phyloP scores from a whole-genome alignment of 1,284 basidiomycete species.

The Flammula alnicola region DNA sequence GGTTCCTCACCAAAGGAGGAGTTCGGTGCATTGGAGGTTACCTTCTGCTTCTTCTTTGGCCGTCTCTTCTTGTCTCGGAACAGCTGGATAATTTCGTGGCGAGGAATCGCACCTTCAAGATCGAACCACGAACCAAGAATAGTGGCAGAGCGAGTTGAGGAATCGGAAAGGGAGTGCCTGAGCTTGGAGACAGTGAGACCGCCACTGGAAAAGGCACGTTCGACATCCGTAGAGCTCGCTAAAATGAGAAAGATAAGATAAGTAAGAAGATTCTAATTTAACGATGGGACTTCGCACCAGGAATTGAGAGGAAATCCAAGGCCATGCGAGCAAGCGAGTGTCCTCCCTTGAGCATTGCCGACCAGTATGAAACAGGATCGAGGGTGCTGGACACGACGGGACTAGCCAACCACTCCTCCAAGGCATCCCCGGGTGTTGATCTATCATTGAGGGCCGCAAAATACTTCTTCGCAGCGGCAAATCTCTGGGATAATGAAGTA shows the following conservation, averaged over 20 bases:
- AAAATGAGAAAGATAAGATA: neutral
- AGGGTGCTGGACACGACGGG: slow-evolving; percentile 9
- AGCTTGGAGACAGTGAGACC: slow-evolving; percentile 21
- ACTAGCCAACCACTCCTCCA: slow-evolving; percentile 20
- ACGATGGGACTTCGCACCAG: too few species aligned
- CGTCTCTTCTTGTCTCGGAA: too few species aligned
- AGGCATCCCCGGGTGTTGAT: slow-evolving; percentile 6
- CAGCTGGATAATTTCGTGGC: too few species aligned
- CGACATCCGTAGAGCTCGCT: slow-evolving; percentile 25
- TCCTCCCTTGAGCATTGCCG: slow-evolving; percentile 13
- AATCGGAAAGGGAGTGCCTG: slow-evolving; percentile 21
- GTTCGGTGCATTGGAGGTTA: too few species aligned
- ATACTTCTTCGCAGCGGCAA: slow-evolving; percentile 5
- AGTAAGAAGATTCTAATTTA: neutral
- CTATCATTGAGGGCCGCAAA: slow-evolving; percentile 10
- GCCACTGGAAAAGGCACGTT: slow-evolving; percentile 20
- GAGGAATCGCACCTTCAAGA: too few species aligned
- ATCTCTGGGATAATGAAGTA: slow-evolving; percentile 5
- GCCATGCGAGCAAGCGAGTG: slow-evolving; percentile 23
- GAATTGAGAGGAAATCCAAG: slow-evolving; percentile 25
- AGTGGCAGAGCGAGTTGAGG: slow-evolving; percentile 11
- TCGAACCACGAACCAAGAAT: slow-evolving; percentile 16
- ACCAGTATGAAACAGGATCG: slow-evolving; percentile 24
- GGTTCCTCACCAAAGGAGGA: too few species aligned
- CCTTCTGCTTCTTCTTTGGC: too few species aligned